These are phyloP conservation scores for Rhodomyrtus psidioides DNA, from an alignment of 441 rosid species.

Conservation along the genomic window DNA sequence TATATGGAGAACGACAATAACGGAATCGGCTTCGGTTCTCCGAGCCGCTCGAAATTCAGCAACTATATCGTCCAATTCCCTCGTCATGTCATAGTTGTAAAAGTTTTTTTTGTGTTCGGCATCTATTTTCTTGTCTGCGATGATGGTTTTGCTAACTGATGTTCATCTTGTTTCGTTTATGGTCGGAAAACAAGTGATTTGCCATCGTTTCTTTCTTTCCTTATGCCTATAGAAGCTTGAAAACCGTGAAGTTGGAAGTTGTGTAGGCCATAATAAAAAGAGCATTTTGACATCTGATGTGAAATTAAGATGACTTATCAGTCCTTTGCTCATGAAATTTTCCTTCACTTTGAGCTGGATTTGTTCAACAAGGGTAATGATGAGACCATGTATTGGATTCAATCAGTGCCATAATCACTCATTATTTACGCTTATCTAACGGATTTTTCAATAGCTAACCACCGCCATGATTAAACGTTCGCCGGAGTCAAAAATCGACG, in stretches of 20 bases:
- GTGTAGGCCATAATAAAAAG: background rate
- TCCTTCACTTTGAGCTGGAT: background rate
- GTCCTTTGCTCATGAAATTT: background rate
- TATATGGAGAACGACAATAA: background rate
- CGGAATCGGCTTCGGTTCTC: background rate
- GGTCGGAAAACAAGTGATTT: background rate
- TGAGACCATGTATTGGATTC: background rate
- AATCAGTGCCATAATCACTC: background rate
- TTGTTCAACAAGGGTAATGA: background rate
- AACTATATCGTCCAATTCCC: background rate
- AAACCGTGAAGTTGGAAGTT: slow-evolving; percentile 24
- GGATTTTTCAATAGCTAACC: background rate
- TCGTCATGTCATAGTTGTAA: background rate
- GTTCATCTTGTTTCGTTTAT: background rate
- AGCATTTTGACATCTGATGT: background rate
- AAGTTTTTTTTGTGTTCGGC: background rate
- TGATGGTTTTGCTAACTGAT: slow-evolving; percentile 39
- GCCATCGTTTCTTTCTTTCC: background rate
- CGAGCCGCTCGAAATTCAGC: background rate
- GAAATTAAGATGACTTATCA: background rate
- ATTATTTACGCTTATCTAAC: background rate
- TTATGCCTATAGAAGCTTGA: slow-evolving; percentile 16
- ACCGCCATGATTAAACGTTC: background rate
- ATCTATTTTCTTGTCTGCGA: slow-evolving; percentile 1
- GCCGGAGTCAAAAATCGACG: background rate